Conservation (phyloP, 495 filamentous ascomycete species). For the Neurospora terricola region DNA sequence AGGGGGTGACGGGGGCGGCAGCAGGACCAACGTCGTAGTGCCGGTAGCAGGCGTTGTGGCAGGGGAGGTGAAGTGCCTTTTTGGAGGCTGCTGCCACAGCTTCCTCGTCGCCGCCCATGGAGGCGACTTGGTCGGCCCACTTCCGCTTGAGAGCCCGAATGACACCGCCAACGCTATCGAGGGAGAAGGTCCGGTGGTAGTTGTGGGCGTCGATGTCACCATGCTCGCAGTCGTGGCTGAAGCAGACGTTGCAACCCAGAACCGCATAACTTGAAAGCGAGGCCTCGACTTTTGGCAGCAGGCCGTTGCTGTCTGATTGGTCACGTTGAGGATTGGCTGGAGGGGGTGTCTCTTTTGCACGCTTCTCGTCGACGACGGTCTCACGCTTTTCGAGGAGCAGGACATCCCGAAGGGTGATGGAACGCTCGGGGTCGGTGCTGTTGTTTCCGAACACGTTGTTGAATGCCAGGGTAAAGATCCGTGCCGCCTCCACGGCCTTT, state of each 20-base stretch:
- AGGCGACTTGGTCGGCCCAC: slow-evolving; percentile 16
- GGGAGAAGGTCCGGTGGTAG: slow-evolving; percentile 31
- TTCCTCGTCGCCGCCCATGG: slow-evolving; percentile 6
- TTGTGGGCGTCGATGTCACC: slow-evolving; percentile 39
- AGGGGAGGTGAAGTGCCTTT: slow-evolving; percentile 15
- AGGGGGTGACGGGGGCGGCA: slow-evolving; percentile 13
- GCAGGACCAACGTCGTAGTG: slow-evolving; percentile 20
- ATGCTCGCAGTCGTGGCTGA: slow-evolving; percentile 40
- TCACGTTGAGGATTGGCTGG: slow-evolving; percentile 8
- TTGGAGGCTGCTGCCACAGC: not conserved
- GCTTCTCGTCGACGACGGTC: slow-evolving; percentile 33
- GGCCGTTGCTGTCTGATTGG: not conserved
- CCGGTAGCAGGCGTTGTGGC: slow-evolving; percentile 33
- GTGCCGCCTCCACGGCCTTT: slow-evolving; percentile 21
- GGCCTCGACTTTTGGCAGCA: slow-evolving; percentile 24
- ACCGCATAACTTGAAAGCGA: slow-evolving; percentile 33
- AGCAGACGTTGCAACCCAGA: slow-evolving; percentile 37
- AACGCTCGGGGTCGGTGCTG: slow-evolving; percentile 17
- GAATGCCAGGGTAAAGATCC: slow-evolving; percentile 34
- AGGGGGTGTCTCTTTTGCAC: slow-evolving; percentile 33
- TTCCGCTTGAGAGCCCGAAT: slow-evolving; percentile 12
- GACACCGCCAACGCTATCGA: slow-evolving; percentile 23
- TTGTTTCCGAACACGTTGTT: slow-evolving; percentile 27
- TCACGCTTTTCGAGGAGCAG: slow-evolving; percentile 35
- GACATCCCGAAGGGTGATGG: slow-evolving; percentile 28